These are phyloP conservation scores for Carex myosuroides DNA, from an alignment of 176 grass and related monocot species.

Conservation along the genomic window DNA sequence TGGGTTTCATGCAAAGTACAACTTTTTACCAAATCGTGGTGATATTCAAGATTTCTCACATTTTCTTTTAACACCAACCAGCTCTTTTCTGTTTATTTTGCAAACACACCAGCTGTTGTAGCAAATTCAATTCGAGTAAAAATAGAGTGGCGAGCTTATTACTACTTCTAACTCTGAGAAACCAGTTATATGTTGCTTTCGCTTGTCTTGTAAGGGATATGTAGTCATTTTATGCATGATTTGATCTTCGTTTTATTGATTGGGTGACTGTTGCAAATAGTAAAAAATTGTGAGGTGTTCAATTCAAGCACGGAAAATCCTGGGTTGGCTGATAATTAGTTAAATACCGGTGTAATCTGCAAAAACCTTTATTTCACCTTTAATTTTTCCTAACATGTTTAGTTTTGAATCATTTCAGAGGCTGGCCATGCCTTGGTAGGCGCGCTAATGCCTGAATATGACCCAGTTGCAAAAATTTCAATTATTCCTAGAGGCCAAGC, in stretches of 20 bases:
- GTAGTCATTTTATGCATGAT: not conserved
- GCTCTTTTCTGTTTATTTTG: not conserved
- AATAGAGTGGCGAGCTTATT: not conserved
- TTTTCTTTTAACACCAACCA: not conserved
- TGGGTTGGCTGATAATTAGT: not conserved
- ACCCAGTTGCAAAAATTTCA: constrained; percentile 95
- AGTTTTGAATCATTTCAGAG: constrained; percentile 33
- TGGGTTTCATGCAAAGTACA: not conserved
- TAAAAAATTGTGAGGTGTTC: not conserved
- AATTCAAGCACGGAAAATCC: not conserved
- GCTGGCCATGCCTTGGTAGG: constrained; percentile 94
- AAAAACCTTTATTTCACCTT: not conserved
- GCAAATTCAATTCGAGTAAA: not conserved
- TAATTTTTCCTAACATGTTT: not conserved
- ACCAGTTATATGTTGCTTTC: not conserved
- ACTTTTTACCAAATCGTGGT: not conserved
- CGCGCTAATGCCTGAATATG: constrained; percentile 96
- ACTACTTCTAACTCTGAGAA: constrained; percentile 16
- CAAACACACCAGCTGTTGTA: not conserved
- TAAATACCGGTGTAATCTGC: not conserved
- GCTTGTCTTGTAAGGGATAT: not conserved
- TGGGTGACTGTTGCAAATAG: not conserved
- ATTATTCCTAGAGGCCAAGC: constrained; percentile 93
- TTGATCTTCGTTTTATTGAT: not conserved
- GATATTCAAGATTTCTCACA: not conserved